Percentiles rank a stretch among this genome's conserved stretches.
Conservation (phyloP, 208 protist genomes). For the Wallacemonas rigidus region DNA sequence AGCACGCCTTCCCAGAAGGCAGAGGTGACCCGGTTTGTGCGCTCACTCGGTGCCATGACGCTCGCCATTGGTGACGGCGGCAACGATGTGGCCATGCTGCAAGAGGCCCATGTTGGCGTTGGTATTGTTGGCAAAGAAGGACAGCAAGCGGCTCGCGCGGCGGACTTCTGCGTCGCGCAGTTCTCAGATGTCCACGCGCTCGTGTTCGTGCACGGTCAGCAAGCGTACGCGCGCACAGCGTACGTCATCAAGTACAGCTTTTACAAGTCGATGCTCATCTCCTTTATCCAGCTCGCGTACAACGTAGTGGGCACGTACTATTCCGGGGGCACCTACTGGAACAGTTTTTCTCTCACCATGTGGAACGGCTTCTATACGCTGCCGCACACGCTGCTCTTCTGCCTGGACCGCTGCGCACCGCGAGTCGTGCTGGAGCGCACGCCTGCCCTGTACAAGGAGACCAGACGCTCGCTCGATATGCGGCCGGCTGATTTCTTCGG, state of each 20-base stretch:
- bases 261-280: conserved; percentile 96
- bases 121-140: conserved; percentile 94
- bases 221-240: conserved; percentile 89
- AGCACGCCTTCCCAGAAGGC: conserved; percentile 95
- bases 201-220: conserved; percentile 95
- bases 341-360: conserved; percentile 83
- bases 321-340: conserved; percentile 91
- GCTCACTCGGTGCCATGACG: conserved; percentile 60
- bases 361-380: conserved; percentile 94
- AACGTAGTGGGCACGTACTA: conserved; percentile 66
- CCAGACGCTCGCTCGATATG: conserved; percentile 56
- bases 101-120: conserved; percentile 92
- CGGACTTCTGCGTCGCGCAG: conserved; percentile 94
- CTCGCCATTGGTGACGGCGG: conserved; percentile 96
- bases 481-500: conserved; percentile 68
- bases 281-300: conserved; percentile 92
- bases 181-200: conserved; percentile 93
- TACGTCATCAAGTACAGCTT: conserved; percentile 98
- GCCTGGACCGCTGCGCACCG: conserved; percentile 85
- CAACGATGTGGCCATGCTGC: conserved; percentile 96
- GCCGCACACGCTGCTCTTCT: conserved; percentile 87
- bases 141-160: conserved; percentile 89
- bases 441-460: conserved; percentile 79
- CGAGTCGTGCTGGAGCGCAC: conserved; percentile 70
- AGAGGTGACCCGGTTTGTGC: conserved; percentile 78